Evolutionary conservation across 306 rosid species (phyloP).

Genomic region (Pueraria montana): DNA sequence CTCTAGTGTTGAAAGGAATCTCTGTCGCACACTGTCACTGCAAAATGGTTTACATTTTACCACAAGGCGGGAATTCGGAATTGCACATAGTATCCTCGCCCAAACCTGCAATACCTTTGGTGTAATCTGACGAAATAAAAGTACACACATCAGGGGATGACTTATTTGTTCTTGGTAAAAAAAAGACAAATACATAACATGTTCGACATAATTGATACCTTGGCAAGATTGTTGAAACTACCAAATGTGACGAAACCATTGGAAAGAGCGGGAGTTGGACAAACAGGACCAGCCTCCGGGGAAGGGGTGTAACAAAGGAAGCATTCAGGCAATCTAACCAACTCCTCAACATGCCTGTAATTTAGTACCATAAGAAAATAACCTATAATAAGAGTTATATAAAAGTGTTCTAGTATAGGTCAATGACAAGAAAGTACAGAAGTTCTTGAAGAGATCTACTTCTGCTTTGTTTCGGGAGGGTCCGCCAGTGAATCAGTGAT

Average conservation of each 20-base stretch:
- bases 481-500: constrained; percentile 95
- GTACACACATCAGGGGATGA: background rate
- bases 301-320: constrained; percentile 35
- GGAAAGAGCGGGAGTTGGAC: constrained; percentile 23
- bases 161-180: background rate
- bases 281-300: constrained; percentile 31
- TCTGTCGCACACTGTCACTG: constrained; percentile 12
- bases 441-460: constrained; percentile 62
- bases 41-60: constrained; percentile 27
- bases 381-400: background rate
- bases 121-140: constrained; percentile 23
- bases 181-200: background rate
- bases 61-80: constrained; percentile 27
- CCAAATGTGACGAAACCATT: constrained; percentile 31
- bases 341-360: constrained; percentile 17
- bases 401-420: constrained; percentile 41
- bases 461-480: constrained; percentile 87
- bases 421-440: constrained; percentile 48
- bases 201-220: background rate
- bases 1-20: constrained; percentile 30
- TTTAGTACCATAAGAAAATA: constrained; percentile 16
- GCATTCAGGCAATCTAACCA: constrained; percentile 28
- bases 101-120: constrained; percentile 30
- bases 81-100: constrained; percentile 4
- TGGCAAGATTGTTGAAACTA: constrained; percentile 31